Evolutionary conservation across 371 early-diverging fungal species (phyloP).

Genomic region (Syncephalastrum sp.): DNA sequence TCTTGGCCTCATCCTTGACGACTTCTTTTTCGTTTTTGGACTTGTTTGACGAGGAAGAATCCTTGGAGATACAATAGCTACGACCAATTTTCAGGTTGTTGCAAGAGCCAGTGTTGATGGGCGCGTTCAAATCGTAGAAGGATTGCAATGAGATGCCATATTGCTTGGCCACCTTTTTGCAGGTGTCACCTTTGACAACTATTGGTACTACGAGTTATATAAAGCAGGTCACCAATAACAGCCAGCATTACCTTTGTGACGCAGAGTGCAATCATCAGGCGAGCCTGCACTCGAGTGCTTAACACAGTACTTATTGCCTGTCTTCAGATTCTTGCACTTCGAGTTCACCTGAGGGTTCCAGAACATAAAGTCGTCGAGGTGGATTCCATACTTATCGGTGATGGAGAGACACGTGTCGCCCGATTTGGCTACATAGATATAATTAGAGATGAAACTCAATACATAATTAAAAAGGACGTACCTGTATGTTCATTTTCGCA

Average conservation of each 20-base stretch:
- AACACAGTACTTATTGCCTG: conserved; percentile 21
- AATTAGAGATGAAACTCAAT: not conserved
- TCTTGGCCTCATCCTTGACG: not conserved
- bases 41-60: not conserved
- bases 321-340: conserved; percentile 20
- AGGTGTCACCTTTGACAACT: conserved; percentile 26
- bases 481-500: conserved; percentile 22
- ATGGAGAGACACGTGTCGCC: conserved; percentile 22
- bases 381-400: conserved; percentile 17
- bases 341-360: conserved; percentile 24
- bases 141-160: conserved; percentile 17
- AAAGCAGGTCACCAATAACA: not conserved
- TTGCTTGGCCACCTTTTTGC: conserved; percentile 18
- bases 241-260: conserved; percentile 18
- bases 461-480: not conserved
- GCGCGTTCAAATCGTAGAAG: conserved; percentile 18
- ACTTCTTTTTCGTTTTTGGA: conserved; percentile 4
- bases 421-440: conserved; percentile 4
- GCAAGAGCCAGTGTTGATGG: conserved; percentile 19
- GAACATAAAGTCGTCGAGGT: conserved; percentile 15
- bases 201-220: not conserved
- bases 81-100: conserved; percentile 23
- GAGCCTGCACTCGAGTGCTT: conserved; percentile 7
- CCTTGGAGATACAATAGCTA: conserved; percentile 17
- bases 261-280: conserved; percentile 12